Evolutionary conservation across 192 early-diverging fungal genomes (phyloP), one percentile per base, ranked within the genome.

Genomic region (Backusella sp.): DNA sequence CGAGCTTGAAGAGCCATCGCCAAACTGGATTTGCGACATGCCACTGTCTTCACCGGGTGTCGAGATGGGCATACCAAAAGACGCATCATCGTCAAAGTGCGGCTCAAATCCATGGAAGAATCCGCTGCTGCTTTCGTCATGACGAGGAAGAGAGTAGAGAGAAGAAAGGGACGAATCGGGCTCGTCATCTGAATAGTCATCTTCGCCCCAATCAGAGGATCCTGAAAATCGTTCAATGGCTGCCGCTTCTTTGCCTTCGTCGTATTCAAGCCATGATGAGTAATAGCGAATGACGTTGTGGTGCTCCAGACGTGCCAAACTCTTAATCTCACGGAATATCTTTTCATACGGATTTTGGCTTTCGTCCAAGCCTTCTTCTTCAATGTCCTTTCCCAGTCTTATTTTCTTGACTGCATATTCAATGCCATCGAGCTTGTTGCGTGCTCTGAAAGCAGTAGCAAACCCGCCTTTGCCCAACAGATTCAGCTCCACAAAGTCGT

Each of bases 351-450:
- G 87, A 15, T 84, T 76, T 26, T 77, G 41, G 42, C 71, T 42
- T 21, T 78, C 75, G 14, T 19, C 44, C 17, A 23, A 21, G 11
- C 36, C 36, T 67, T 67, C 67, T 59, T 77, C 56, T 49, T 76
- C 35, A 14, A 76, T 62, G 68, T 88, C 66, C 14, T 74, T 77
- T n/a, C 86, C 84, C 42, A 97, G 81, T 23, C 86, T 83, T 19
- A 98, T 88, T 71, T 92, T 90, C 80, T 99, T 99, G 44, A 99
- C 85, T 4, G 98, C 98, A 83, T 99, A 99, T 28, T 93, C 87
- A 8, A 92, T 90, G 3, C 90, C 93, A 79, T 99, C 98, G 53
- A 99, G 80, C 79, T 91, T 91, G 81, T 99, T 96, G 37, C 90
- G 81, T n/a, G 90, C 94, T 66, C 91, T 85, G 73, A 81, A 93